phyloP scores from a whole-genome alignment of 495 filamentous ascomycete genomes.

The Hyphodiscus hymeniophilus region DNA sequence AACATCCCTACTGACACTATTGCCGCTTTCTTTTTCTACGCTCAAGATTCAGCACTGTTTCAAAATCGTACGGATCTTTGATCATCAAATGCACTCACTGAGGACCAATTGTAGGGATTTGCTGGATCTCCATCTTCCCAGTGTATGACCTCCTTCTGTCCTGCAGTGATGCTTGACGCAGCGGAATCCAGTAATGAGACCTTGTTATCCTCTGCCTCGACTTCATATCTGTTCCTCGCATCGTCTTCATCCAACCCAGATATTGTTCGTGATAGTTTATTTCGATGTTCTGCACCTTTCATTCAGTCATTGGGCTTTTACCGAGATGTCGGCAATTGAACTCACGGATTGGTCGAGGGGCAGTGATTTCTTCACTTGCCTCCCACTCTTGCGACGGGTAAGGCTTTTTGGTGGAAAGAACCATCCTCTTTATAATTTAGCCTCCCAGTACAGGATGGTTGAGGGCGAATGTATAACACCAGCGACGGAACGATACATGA shows the following conservation, averaged over 20 bases:
- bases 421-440: background rate
- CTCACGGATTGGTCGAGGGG: constrained; percentile 4
- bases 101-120: constrained; percentile 49
- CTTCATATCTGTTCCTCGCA: constrained; percentile 26
- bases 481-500: no score
- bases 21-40: constrained; percentile 44
- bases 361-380: constrained; percentile 1
- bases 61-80: background rate
- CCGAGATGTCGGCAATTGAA: constrained; percentile 2
- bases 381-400: background rate
- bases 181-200: constrained; percentile 17
- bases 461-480: no score
- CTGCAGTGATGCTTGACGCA: constrained; percentile 12
- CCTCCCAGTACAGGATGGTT: no score
- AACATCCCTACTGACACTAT: constrained; percentile 50
- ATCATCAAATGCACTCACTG: background rate
- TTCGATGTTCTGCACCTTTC: constrained; percentile 5
- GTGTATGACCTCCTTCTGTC: constrained; percentile 33
- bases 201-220: constrained; percentile 29
- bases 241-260: constrained; percentile 31
- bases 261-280: constrained; percentile 15
- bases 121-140: constrained; percentile 42
- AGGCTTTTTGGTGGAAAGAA: background rate
- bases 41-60: background rate
- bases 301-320: background rate